These are phyloP conservation scores for Ceratocystis cacaofunesta DNA, from an alignment of 2,329 filamentous ascomycete species.

Conservation along the genomic window DNA sequence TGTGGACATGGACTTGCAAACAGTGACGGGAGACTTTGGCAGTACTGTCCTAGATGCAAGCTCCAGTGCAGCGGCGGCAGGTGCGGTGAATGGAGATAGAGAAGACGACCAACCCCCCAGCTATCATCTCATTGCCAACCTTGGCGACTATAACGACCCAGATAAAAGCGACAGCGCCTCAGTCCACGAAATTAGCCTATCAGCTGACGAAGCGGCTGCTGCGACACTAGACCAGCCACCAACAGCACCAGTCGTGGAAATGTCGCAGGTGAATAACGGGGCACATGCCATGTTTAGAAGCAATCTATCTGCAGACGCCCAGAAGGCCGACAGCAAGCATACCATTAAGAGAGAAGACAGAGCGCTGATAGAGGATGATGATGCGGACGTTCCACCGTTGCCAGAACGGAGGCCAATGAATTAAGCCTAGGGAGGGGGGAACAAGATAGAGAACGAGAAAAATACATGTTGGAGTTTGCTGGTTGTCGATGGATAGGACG, in stretches of 20 bases:
- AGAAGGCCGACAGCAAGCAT: not conserved
- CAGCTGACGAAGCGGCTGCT: not conserved
- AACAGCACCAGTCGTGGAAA: not conserved
- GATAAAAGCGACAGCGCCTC: not conserved
- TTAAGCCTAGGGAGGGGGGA: not conserved
- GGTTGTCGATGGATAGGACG: too few relatives aligned
- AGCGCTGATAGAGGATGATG: not conserved
- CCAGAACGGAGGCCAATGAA: conserved; percentile 4
- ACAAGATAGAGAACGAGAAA: not conserved
- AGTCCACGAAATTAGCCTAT: not conserved
- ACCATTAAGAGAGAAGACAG: not conserved
- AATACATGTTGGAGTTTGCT: not conserved
- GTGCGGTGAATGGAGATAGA: too few relatives aligned
- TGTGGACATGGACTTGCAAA: not conserved
- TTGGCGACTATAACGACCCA: not conserved
- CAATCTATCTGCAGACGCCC: not conserved
- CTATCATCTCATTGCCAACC: not conserved
- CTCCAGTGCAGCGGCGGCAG: too few relatives aligned
- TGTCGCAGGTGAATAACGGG: conserved; percentile 3
- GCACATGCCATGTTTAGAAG: not conserved
- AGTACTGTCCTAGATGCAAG: too few relatives aligned
- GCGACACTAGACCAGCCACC: not conserved
- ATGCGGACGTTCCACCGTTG: conserved; percentile 9
- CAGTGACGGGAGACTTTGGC: too few relatives aligned
- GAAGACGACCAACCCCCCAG: not conserved